Base-by-base conservation (phyloP, 768 basidiomycete species). In the Panaeolus cyanescens region DNA sequence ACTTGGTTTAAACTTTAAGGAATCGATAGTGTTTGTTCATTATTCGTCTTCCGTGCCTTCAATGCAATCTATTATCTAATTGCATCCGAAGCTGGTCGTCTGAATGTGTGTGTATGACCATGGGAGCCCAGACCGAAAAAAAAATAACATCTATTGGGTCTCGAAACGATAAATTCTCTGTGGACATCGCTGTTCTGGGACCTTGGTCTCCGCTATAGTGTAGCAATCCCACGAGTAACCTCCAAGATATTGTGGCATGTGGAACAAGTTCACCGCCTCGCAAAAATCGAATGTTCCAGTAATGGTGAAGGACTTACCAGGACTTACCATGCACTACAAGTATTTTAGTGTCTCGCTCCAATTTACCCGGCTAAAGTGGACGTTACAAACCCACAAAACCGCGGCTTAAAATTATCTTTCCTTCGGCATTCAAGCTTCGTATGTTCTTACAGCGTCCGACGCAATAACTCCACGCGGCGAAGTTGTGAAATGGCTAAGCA, bases 1-100 rank as follows among this genome's bases (percentile, higher is more conserved):
- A 28, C 45, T 50, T 28, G 45, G 45, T 50, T 50, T 50, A 50
- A 50, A 50, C 45, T 50, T 50, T 50, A 50, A 50, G 45, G 45
- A 30, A 50, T 50, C 45, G 45, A 50, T 50, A 50, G 45, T 28
- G 45, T 50, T 42, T 50, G 28, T 50, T 50, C 25, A 30, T 28
- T 30, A n/a, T 20, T 42, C 19, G 25, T 42, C 45, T 50, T 50
- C 45, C 30, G 45, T 50, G 45, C 45, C 45, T 50, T 50, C 45
- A 34, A 7, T n/a, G n/a, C 33, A 34, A 13, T 6, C 33, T 6
- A 7, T 34, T 13, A 28, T 50, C 45, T 28, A 50, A 13, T 13
- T 12, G 10, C 15, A 50, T 8, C 45, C 45, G 45, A 50, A 28
- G 22, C 30, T 28, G 25, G 5, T 5, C 12, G 45, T 50, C 4